phyloP scores from a whole-genome alignment of 352 stramenopile species.

The Blastocystis hominis region DNA sequence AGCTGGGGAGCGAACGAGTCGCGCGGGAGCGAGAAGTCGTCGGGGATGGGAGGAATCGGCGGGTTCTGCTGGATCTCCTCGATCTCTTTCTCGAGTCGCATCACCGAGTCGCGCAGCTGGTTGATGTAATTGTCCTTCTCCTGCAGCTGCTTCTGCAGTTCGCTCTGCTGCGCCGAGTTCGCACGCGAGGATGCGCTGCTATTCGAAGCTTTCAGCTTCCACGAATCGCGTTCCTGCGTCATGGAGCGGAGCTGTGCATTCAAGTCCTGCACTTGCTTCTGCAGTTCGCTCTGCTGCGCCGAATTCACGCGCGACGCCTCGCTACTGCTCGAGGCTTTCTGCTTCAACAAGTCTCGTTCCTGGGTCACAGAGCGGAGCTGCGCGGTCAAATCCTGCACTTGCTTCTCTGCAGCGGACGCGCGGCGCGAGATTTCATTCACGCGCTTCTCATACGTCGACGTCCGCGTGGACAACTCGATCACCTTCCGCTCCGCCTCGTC shows the following conservation, averaged over 20 bases:
- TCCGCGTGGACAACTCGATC: not conserved
- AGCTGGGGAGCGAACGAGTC: not conserved
- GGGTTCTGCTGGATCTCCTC: not conserved
- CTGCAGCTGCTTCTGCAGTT: not conserved
- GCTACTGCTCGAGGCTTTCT: not conserved
- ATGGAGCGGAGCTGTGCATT: not conserved
- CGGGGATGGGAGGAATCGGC: not conserved
- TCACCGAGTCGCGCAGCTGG: not conserved
- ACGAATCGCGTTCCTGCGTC: not conserved
- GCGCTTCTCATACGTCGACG: not conserved
- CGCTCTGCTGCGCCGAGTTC: not conserved
- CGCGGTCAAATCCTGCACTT: not conserved
- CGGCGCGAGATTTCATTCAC: not conserved
- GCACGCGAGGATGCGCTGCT: not conserved
- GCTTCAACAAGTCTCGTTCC: not conserved
- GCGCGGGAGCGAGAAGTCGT: not conserved
- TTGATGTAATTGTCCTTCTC: conserved; percentile 3
- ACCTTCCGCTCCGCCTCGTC: not conserved
- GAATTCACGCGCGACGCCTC: not conserved
- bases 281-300: not conserved
- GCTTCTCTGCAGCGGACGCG: not conserved
- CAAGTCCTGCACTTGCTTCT: conserved; percentile 24
- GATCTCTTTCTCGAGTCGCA: not conserved
- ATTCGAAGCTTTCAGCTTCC: not conserved
- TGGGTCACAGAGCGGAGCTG: not conserved